A percentile compares a stretch with the other conserved stretches of the same genome.
These are phyloP conservation scores for Basipetospora chlamydospora DNA, from an alignment of 2,329 filamentous ascomycete genomes.

Conservation along the genomic window DNA sequence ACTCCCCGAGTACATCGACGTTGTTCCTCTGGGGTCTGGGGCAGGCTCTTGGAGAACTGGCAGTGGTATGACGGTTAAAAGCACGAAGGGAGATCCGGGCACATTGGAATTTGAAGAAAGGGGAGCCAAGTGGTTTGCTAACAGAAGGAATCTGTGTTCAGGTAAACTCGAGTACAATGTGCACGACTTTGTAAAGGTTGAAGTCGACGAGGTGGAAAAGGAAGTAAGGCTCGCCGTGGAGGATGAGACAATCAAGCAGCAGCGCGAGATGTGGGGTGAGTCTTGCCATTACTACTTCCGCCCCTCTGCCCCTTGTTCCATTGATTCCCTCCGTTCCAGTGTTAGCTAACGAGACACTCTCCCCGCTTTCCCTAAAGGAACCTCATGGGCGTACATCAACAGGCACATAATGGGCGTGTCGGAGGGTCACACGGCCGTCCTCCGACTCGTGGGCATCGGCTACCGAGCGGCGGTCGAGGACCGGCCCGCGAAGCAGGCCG, in stretches of 20 bases:
- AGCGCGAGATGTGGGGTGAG: slow-evolving; percentile 92
- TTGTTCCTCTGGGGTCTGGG: not conserved
- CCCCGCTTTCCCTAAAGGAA: slow-evolving; percentile 42
- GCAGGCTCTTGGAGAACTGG: not conserved
- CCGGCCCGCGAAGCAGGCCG: slow-evolving; percentile 54
- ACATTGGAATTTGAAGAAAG: no score
- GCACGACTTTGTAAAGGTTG: slow-evolving; percentile 63
- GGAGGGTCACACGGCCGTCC: slow-evolving; percentile 87
- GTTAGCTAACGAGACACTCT: not conserved
- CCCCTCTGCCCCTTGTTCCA: not conserved
- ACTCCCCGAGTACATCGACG: no score
- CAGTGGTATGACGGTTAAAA: no score
- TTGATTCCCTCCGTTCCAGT: not conserved
- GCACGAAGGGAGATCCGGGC: no score
- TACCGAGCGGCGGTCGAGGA: slow-evolving; percentile 82
- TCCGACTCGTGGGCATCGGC: slow-evolving; percentile 86
- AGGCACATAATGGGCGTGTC: slow-evolving; percentile 89
- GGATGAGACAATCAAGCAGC: slow-evolving; percentile 53
- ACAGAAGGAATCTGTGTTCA: no score
- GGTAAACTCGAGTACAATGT: slow-evolving; percentile 64
- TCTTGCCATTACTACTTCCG: slow-evolving; percentile 8
- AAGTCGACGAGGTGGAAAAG: slow-evolving; percentile 46
- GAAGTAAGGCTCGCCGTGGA: slow-evolving; percentile 56
- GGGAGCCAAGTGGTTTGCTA: no score
- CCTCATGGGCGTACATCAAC: slow-evolving; percentile 75